Percentiles rank a stretch among this genome's conserved stretches.
phyloP scores from a whole-genome alignment of 2,329 filamentous ascomycete genomes.

The Ilyonectria destructans region DNA sequence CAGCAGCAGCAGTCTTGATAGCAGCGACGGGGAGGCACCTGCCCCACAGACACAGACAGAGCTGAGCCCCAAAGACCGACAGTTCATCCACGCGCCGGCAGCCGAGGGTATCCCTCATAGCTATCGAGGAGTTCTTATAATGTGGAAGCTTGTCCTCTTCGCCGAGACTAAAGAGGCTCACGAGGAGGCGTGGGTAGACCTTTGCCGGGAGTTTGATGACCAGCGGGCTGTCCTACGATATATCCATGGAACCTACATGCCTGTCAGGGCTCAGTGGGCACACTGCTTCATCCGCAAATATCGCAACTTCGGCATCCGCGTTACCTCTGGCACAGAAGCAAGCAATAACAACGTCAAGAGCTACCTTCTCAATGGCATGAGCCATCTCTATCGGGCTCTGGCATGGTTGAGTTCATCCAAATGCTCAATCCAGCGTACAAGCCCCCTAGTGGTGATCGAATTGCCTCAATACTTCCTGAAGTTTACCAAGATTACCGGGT shows the following conservation, averaged over 20 bases:
- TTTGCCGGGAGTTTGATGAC: conserved; percentile 21
- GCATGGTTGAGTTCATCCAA: too few relatives aligned
- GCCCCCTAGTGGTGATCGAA: too few relatives aligned
- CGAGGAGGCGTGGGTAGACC: conserved; percentile 10
- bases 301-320: conserved; percentile 30
- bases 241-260: conserved; percentile 29
- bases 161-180: too few relatives aligned
- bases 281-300: conserved; percentile 29
- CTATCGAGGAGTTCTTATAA: too few relatives aligned
- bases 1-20: conserved; percentile 15
- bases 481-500: too few relatives aligned
- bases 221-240: conserved; percentile 25
- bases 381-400: too few relatives aligned
- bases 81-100: conserved; percentile 1
- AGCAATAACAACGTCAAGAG: conserved; percentile 30
- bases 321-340: conserved; percentile 28
- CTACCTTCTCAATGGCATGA: conserved; percentile 27
- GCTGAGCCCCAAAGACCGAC: conserved; percentile 3
- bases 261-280: conserved; percentile 27
- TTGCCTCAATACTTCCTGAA: too few relatives aligned
- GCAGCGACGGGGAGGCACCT: conserved; percentile 11
- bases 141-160: too few relatives aligned
- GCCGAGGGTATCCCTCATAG: too few relatives aligned
- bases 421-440: too few relatives aligned
- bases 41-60: conserved; percentile 8